phyloP scores from a whole-genome alignment of 2,329 filamentous ascomycete species.

The Mycogone perniciosa region DNA sequence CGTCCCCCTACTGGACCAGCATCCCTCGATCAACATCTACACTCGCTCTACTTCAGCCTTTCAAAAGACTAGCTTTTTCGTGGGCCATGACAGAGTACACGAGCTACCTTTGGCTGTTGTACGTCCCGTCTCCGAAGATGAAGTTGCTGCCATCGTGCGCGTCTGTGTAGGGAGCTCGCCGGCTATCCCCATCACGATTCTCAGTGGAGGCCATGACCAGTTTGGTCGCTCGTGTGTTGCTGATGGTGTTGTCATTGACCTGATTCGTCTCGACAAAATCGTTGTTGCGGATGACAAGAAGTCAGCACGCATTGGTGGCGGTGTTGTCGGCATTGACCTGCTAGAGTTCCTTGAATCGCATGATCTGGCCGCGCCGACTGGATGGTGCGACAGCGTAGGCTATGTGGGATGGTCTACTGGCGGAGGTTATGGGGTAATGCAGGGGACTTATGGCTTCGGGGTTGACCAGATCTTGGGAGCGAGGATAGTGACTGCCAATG shows the following conservation, averaged over 20 bases:
- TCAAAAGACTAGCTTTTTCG: background rate
- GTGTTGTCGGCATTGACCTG: slow-evolving; percentile 4
- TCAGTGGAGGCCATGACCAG: slow-evolving; percentile 13
- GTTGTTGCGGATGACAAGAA: slow-evolving; percentile 5
- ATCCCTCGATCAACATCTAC: background rate
- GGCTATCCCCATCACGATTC: slow-evolving; percentile 7
- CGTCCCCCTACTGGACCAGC: background rate
- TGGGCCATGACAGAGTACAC: background rate
- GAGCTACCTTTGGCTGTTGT: slow-evolving; percentile 3
- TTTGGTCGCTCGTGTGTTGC: slow-evolving; percentile 8
- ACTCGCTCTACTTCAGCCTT: background rate
- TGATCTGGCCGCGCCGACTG: slow-evolving; percentile 11
- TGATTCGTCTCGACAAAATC: slow-evolving; percentile 8
- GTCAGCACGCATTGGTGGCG: slow-evolving; percentile 7
- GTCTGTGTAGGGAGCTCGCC: background rate
- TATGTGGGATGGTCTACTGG: slow-evolving; percentile 30
- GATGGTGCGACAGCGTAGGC: slow-evolving; percentile 18
- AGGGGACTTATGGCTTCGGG: slow-evolving; percentile 25
- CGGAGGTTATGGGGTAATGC: slow-evolving; percentile 30
- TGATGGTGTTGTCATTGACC: slow-evolving; percentile 10
- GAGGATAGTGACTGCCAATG: slow-evolving; percentile 21
- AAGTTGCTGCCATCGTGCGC: slow-evolving; percentile 2
- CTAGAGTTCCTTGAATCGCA: slow-evolving; percentile 9
- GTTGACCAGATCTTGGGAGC: slow-evolving; percentile 32
- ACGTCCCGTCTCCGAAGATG: background rate